phyloP scores from a whole-genome alignment of 805 yeast species.

The Candida ortonii region DNA sequence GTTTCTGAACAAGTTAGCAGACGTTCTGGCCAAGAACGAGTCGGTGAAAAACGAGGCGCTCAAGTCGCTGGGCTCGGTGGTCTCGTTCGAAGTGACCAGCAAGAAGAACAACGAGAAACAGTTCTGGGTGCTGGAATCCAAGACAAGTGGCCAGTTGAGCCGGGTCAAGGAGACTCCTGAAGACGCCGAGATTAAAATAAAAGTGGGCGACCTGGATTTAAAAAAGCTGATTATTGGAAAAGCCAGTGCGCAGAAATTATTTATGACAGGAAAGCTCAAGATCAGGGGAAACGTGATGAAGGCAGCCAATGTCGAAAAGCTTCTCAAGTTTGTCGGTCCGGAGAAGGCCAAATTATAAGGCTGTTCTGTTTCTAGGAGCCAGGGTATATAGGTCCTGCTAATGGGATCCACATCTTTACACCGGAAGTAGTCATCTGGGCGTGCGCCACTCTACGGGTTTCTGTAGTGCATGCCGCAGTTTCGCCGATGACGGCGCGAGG shows the following conservation, averaged over 20 bases:
- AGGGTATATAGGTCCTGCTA: too few species aligned
- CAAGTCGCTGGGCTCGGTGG: conserved; percentile 32
- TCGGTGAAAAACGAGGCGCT: conserved; percentile 19
- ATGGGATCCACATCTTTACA: too few species aligned
- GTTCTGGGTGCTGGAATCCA: conserved; percentile 64
- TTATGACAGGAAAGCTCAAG: conserved; percentile 80
- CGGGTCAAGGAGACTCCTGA: conserved; percentile 28
- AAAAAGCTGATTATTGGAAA: conserved; percentile 71
- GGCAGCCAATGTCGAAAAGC: conserved; percentile 72
- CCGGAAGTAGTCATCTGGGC: too few species aligned
- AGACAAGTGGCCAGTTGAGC: conserved; percentile 48
- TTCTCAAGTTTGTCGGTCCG: conserved; percentile 53
- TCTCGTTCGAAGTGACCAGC: conserved; percentile 66
- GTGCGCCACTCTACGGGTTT: too few species aligned
- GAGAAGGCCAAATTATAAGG: conserved; percentile 42
- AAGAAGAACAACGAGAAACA: conserved; percentile 55
- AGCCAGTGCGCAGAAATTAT: conserved; percentile 80
- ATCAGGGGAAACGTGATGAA: conserved; percentile 90
- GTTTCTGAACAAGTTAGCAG: conserved; percentile 16
- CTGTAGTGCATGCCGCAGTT: too few species aligned
- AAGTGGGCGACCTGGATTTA: conserved; percentile 65
- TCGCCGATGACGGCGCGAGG: too few species aligned
- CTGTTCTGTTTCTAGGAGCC: too few species aligned
- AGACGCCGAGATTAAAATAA: conserved; percentile 63
- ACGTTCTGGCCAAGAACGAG: conserved; percentile 16